Evolutionary conservation across 495 filamentous ascomycete genomes (phyloP), one percentile per base, ranked within the genome.

Genomic region (Neurospora tetrasperma): DNA sequence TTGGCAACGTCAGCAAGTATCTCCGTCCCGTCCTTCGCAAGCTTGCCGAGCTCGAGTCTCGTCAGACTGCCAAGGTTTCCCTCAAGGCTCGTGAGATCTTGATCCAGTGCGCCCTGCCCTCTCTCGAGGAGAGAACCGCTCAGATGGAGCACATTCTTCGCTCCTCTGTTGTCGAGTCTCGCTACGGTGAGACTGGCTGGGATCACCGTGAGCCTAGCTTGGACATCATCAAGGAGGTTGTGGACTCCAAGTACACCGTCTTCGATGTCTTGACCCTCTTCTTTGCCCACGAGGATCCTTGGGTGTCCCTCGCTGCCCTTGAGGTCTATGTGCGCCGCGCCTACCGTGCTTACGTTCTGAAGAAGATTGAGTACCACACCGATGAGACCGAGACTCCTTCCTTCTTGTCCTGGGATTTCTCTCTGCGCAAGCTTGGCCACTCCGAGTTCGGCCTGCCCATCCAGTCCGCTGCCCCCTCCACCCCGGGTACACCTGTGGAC

Each of bases 71-170:
- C 72, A 99, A 99, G 89, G 94, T 99, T 42, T 92, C 95, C 1
- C 88, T 98, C 77, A 98, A 98, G 86, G 95, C 96, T 42, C 92
- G 96, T 76, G 96, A 99, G 82, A 90, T 98, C 40, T 88, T 98
- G 69, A 99, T 99, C 73, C 96, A 98, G 83, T 98, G 93, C 75
- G 94, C 96, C 42, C 87, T 99, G 79, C 96, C 96, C 0, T 98
- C 96, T 6, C 86, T 99, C 31, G 96, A 98, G 80, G 96, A 99
- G 86, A 89, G 96, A 75, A 90, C 92, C 8, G 88, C 91, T 42
- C 96, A 99, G 83, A 98, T 99, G 96, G 96, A 98, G 84, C 95
- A 98, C 82, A 99, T 99, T 76, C 88, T 99, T 42, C 93, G 95
- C 46, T 97, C 96, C 42, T 94, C 96, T 3, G 96, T 99, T n/a